These are phyloP conservation scores for Citropsis articulata DNA, from an alignment of 345 rosid genomes.

Conservation along the genomic window DNA sequence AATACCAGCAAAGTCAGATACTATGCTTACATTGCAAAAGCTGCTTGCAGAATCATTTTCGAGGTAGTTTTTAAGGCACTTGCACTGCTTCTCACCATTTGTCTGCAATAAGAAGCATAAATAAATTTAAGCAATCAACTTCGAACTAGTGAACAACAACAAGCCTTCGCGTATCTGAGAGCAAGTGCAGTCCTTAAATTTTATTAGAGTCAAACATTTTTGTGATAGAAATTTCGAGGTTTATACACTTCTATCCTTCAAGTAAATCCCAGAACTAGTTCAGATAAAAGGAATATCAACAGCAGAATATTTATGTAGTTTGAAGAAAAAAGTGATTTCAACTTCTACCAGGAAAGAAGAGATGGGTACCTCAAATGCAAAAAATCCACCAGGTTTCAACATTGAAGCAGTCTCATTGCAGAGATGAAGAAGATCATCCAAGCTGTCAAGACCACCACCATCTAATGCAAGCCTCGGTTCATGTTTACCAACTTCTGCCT, in stretches of 20 bases:
- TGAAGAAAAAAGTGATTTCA: neutral
- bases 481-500: conserved; percentile 89
- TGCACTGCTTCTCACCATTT: conserved; percentile 78
- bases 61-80: conserved; percentile 55
- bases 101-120: conserved; percentile 45
- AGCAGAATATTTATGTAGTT: no score
- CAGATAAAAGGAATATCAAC: no score
- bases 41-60: conserved; percentile 28
- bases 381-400: conserved; percentile 76
- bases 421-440: conserved; percentile 72
- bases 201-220: neutral
- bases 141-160: neutral
- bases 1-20: conserved; percentile 72
- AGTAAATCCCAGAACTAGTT: neutral
- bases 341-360: neutral
- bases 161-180: neutral
- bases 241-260: neutral
- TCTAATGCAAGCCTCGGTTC: conserved; percentile 89
- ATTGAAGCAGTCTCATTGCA: conserved; percentile 59
- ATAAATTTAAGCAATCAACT: conserved; percentile 6
- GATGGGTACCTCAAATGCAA: conserved; percentile 68
- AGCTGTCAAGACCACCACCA: conserved; percentile 73
- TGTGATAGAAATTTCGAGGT: neutral
- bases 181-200: neutral
- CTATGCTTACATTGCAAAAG: conserved; percentile 50